Evolutionary conservation across 1,139 yeast genomes (phyloP), one percentile per base, ranked within the genome.

Genomic region (Suhomyces yuchorum): DNA sequence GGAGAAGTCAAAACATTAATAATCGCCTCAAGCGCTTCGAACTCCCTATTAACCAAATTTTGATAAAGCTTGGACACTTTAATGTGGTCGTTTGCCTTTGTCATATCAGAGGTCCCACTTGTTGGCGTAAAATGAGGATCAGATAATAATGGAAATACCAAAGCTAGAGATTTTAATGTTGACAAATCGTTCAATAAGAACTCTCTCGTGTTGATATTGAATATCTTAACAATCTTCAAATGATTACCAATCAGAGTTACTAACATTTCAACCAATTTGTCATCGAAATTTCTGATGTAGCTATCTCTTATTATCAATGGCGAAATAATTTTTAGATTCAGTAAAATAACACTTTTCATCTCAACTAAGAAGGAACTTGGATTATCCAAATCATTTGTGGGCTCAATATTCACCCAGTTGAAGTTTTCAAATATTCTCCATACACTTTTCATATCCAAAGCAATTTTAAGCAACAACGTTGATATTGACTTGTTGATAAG

Each of bases 381-480:
- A 4, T 42, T 40, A 8, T 38, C 40, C 26, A 81, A 84, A 3
- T 85, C 87, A 3, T 36, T 28, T 9, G 40, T 18, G 18, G 77
- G 74, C 33, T 77, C 81, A 53, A 84, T 69, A 41, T 76, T 75
- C 22, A 75, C 70, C 97, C 97, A 91, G 61, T 88, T 87, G 30
- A 81, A 77, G 60, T 90, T 91, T 26, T 80, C 77, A 77, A 93
- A 86, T 59, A 90, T 97, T 53, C 96, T 77, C 96, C 97, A 91
- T 8, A 87, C 78, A 50, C 82, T 79, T 33, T 81, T 84, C 45
- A 85, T 68, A 52, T 88, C 92, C 17, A 70, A 63, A 15, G 82
- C 80, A 26, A 89, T 77, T 56, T 87, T 84, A 19, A 70, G 67
- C 17, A 88, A 75, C 34, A 91, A 66, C 17, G 78, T 66, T 24